Base-by-base conservation (phyloP, 352 stramenopile genomes). In the Phytophthora sp. region DNA sequence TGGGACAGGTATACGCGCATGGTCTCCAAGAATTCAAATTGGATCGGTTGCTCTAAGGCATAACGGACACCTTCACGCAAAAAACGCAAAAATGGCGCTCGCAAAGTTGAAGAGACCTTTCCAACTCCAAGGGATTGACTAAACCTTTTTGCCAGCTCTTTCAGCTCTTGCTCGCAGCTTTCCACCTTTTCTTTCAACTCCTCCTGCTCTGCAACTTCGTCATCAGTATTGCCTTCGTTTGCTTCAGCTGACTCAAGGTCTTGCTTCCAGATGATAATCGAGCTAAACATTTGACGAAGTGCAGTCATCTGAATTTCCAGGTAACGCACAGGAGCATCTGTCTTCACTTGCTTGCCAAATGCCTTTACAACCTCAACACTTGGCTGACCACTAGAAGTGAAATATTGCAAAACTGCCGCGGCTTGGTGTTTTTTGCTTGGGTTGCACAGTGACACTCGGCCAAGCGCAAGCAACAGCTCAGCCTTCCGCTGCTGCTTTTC, bases 251-350 rank as follows among this genome's bases (percentile, higher is more conserved):
- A 20, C 20, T 76, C 58, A 7, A 89, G 49, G 16, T 93, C 82
- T 53, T 91, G 82, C 47, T 88, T 88, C 65, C 88, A 78, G 4
- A 67, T 56, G 8, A 95, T 52, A 59, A 95, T 79, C 9, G 73
- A 75, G 50, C 59, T 81, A 55, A 82, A 96, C 11, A 90, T 55
- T 60, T 91, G 81, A 3, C 86, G 84, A 44, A 96, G 74, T 13
- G 85, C 76, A 24, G 80, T 89, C 87, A 96, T 96, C 65, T 96
- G 88, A n/a, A 94, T 84, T 68, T 96, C 88, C 21, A 96, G 68
- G 50, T 92, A 94, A 21, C 88, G 84, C 39, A 95, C 80, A 0
- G 86, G 85, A 7, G 86, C 82, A 31, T 95, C 77, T 15, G 72
- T 67, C 49, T 93, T 95, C 41, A 96, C 63, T 53, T 91, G 74